A percentile compares a stretch with the other conserved stretches of the same genome.
These are phyloP conservation scores for Gamarada debralockiae DNA, from an alignment of 495 filamentous ascomycete species.

Conservation along the genomic window DNA sequence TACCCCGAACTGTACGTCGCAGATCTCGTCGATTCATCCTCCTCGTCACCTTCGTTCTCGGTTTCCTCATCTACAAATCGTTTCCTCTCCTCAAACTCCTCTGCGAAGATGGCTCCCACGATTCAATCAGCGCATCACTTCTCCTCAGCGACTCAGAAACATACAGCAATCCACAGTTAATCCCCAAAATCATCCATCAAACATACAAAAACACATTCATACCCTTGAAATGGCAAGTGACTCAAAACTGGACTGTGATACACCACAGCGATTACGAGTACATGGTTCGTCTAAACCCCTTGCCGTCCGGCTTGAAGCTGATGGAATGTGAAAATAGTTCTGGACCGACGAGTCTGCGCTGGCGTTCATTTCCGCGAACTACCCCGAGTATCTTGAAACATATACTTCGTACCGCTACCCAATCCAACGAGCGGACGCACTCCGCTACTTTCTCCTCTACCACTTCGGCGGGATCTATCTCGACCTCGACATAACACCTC, in stretches of 20 bases:
- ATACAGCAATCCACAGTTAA: slow-evolving; percentile 34
- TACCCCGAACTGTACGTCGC: slow-evolving; percentile 47
- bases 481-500: slow-evolving; percentile 83
- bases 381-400: slow-evolving; percentile 79
- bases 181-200: slow-evolving; percentile 88
- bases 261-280: slow-evolving; percentile 76
- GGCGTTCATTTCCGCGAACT: slow-evolving; percentile 64
- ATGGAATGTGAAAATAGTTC: slow-evolving; percentile 42
- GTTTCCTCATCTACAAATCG: slow-evolving; percentile 53
- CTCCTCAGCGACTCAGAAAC: slow-evolving; percentile 54
- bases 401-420: slow-evolving; percentile 73
- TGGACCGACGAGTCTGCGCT: slow-evolving; percentile 76
- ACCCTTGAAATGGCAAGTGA: slow-evolving; percentile 65
- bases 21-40: slow-evolving; percentile 56
- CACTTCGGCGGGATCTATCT: slow-evolving; percentile 85
- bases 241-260: slow-evolving; percentile 69
- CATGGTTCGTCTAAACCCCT: slow-evolving; percentile 46
- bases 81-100: slow-evolving; percentile 56
- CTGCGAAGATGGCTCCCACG: slow-evolving; percentile 59
- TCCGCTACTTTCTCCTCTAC: slow-evolving; percentile 77
- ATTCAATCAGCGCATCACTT: slow-evolving; percentile 58
- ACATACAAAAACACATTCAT: slow-evolving; percentile 61
- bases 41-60: slow-evolving; percentile 51
- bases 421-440: slow-evolving; percentile 81
- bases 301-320: not conserved